These are phyloP conservation scores for Maudiozyma bulderi DNA, from an alignment of 805 yeast species.

Conservation along the genomic window DNA sequence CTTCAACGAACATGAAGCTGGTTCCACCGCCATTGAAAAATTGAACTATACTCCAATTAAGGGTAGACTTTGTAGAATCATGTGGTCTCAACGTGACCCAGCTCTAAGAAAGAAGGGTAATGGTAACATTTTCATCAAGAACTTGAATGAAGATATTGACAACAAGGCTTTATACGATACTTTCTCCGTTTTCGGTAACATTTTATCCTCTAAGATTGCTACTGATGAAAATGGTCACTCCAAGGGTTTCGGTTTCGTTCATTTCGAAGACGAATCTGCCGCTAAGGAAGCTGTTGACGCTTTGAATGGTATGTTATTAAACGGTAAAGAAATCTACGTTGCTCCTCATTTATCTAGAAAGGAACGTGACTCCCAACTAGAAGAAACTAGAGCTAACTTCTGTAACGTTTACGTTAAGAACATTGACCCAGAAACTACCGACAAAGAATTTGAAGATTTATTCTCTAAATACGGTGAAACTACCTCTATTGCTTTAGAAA, in stretches of 20 bases:
- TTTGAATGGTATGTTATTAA: conserved; percentile 96
- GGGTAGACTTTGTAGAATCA: conserved; percentile 96
- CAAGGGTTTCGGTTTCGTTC: conserved; percentile 95
- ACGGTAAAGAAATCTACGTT: conserved; percentile 91
- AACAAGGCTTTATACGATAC: conserved; percentile 98
- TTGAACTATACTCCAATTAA: conserved; percentile 89
- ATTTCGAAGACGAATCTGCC: conserved; percentile 85
- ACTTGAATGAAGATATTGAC: conserved; percentile 95
- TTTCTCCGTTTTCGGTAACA: conserved; percentile 91
- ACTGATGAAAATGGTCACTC: conserved; percentile 85
- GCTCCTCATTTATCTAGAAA: conserved; percentile 87
- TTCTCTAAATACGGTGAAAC: conserved; percentile 68
- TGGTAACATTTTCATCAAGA: conserved; percentile 96
- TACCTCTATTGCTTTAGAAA: conserved; percentile 75
- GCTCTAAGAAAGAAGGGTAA: conserved; percentile 88
- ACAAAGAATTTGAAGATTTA: conserved; percentile 60
- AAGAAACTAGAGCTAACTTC: conserved; percentile 83
- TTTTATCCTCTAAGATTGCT: conserved; percentile 94
- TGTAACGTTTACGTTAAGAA: conserved; percentile 95
- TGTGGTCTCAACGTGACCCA: conserved; percentile 99
- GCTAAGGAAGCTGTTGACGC: conserved; percentile 93
- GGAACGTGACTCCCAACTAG: conserved; percentile 90
- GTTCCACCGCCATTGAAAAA: conserved; percentile 88
- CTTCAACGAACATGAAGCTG: conserved; percentile 82
- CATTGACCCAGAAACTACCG: conserved; percentile 61